A percentile compares a stretch with the other conserved stretches of the same genome.
phyloP scores from a whole-genome alignment of 176 grass and related monocot genomes.

The Juncus inflexus region DNA sequence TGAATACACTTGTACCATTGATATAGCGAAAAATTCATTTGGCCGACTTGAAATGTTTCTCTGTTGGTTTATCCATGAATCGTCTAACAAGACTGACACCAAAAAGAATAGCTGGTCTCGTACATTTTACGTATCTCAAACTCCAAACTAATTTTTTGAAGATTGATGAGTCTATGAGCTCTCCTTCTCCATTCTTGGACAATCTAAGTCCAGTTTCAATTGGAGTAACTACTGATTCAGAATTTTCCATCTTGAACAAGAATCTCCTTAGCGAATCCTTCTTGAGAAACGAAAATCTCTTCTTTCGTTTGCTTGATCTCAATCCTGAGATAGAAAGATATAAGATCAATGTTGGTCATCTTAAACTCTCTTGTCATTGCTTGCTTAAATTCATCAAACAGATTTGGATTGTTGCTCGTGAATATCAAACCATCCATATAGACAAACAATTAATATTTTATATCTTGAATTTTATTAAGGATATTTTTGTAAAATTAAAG shows the following conservation, averaged over 20 bases:
- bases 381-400: slow-evolving; percentile 16
- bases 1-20: neutral
- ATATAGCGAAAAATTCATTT: slow-evolving; percentile 9
- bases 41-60: neutral
- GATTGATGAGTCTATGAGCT: neutral
- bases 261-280: slow-evolving; percentile 9
- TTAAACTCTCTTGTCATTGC: slow-evolving; percentile 4
- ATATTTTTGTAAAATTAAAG: too few species aligned
- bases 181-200: neutral
- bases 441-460: neutral
- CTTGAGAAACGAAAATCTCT: neutral
- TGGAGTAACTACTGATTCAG: neutral
- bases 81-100: neutral
- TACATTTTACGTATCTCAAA: neutral
- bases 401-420: neutral
- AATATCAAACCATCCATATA: slow-evolving; percentile 20
- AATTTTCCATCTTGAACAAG: slow-evolving; percentile 14
- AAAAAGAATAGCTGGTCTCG: neutral
- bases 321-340: neutral
- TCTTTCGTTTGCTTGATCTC: neutral
- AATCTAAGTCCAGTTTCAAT: too few species aligned
- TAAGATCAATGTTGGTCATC: slow-evolving; percentile 13
- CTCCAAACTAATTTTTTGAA: neutral
- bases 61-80: neutral
- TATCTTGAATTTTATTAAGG: neutral